Percentiles rank a stretch among this genome's conserved stretches.
Conservation (phyloP, 345 rosid genomes). For the Noccaea caerulescens region DNA sequence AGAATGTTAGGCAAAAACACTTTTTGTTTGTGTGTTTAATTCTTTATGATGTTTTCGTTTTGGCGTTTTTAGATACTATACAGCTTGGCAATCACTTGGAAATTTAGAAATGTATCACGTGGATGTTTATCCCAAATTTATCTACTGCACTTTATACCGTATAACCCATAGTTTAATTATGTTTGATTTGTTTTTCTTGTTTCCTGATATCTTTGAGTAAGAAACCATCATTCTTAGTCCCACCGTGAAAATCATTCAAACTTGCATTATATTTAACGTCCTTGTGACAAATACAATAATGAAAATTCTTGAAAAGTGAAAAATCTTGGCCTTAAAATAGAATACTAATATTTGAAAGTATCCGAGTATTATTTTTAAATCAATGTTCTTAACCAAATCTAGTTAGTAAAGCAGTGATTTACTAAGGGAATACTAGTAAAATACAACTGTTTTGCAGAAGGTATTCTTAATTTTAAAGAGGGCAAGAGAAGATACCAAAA, state of each 20-base stretch:
- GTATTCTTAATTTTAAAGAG: not conserved
- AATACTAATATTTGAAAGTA: not conserved
- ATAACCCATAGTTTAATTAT: not conserved
- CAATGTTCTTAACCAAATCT: not conserved
- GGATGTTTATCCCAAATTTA: conserved; percentile 3
- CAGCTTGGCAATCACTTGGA: not conserved
- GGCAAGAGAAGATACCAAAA: conserved; percentile 8
- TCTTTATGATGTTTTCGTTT: conserved; percentile 21
- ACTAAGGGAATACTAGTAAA: not conserved
- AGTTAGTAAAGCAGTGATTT: conserved; percentile 6
- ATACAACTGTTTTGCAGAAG: conserved; percentile 1
- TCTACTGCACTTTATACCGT: not conserved
- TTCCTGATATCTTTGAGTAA: conserved; percentile 8
- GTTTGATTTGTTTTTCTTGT: not conserved
- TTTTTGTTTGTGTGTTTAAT: conserved; percentile 25
- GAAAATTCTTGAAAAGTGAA: not conserved
- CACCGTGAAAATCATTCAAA: conserved; percentile 6
- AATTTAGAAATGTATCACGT: conserved; percentile 1
- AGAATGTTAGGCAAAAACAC: conserved; percentile 30
- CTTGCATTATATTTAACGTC: conserved; percentile 13
- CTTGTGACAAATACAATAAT: conserved; percentile 19
- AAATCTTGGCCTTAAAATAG: not conserved
- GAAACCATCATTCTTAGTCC: not conserved
- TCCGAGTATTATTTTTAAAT: too few species aligned
- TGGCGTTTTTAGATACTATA: conserved; percentile 10